Conservation (phyloP, 2,329 filamentous ascomycete species). For the Dothideomycetes sp. region DNA sequence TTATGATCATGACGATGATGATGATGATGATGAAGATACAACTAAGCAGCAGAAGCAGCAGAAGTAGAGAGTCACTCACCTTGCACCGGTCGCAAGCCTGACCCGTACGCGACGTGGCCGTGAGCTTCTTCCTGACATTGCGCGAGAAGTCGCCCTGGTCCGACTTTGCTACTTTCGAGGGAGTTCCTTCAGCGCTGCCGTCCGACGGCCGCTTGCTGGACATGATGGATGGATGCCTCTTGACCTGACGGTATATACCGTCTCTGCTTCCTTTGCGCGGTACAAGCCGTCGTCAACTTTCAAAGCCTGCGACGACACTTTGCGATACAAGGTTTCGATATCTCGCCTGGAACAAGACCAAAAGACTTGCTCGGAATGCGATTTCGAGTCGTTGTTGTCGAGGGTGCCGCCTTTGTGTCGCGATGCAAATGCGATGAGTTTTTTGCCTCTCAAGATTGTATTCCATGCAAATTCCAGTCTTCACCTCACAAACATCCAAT, state of each 20-base stretch:
- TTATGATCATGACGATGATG: neutral
- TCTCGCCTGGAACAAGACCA: no score
- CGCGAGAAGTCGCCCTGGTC: conserved; percentile 30
- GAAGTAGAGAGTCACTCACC: conserved; percentile 38
- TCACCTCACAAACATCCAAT: no score
- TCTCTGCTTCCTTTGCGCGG: conserved; percentile 5
- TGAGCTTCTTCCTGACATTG: conserved; percentile 41
- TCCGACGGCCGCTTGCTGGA: conserved; percentile 21
- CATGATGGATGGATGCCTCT: conserved; percentile 19
- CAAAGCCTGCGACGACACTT: no score
- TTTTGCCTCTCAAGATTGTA: no score
- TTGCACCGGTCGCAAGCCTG: conserved; percentile 88
- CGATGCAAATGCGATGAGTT: no score
- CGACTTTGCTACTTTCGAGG: conserved; percentile 24
- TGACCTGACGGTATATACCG: conserved; percentile 16
- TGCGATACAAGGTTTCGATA: no score
- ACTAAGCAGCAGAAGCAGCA: neutral
- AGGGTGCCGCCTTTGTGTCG: no score
- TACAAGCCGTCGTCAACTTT: conserved; percentile 15
- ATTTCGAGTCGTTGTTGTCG: no score
- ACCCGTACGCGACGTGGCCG: conserved; percentile 55
- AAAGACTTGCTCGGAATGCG: no score
- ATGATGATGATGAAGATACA: neutral
- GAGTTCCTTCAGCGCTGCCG: conserved; percentile 13
- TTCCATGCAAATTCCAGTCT: no score